Evolutionary conservation across 495 filamentous ascomycete genomes (phyloP), one percentile per base, ranked within the genome.

Genomic region (Penicillium mononematosum): DNA sequence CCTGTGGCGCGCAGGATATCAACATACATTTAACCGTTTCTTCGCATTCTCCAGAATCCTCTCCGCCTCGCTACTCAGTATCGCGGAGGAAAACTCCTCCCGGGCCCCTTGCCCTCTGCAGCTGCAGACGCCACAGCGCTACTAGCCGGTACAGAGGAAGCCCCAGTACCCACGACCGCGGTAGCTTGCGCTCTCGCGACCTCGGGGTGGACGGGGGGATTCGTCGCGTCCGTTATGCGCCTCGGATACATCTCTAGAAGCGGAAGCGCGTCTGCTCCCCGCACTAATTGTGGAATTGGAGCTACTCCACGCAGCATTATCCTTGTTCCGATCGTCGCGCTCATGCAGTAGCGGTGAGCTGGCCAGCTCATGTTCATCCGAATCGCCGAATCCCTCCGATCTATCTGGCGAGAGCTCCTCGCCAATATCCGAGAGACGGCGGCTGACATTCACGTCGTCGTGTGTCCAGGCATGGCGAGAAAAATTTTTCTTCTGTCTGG

Each of bases 21-120:
- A 43, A 72, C 89, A 71, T 79, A 96, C 92, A 71, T 88, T 91
- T 42, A 96, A 75, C 61, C 91, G 81, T 69, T 83, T 86, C 73
- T 96, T 96, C 29, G 92, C 92, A 73, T 95, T 95, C 36, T 90
- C 89, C 43, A 96, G 76, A 67, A 96, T 96, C 56, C 89, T 76
- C 69, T 96, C 92, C 11, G 92, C 92, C 63, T 90, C 81, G 57
- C 85, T 86, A 65, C 89, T 94, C 67, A 96, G 68, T 7, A 89
- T 85, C 12, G 82, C 85, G 45, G 86, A 87, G 25, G 90, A 88
- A 60, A 85, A 82, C 38, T 72, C 74, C 46, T 83, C 79, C 78
- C 78, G 16, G 71, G 68, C 9, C 66, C 69, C 50, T 70, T 64
- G 11, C 58, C 63, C 58, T 66, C 70, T 32, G 63, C 67, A 43